Base-by-base conservation (phyloP, 192 early-diverging fungal species). In the Coemansia sp. region DNA sequence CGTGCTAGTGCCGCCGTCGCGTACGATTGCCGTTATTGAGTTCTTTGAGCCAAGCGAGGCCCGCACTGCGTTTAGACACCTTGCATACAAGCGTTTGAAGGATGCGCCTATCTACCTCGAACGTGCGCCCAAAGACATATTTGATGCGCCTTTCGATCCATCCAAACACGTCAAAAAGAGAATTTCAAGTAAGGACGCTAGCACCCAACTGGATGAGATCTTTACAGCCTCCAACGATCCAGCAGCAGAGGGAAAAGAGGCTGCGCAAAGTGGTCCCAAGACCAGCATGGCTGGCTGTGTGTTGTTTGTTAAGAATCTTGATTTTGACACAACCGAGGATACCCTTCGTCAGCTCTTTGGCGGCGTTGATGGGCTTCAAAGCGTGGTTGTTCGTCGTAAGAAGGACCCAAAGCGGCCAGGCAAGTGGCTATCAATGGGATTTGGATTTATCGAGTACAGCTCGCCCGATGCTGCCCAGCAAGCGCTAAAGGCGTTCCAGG, bases 251-350 rank as follows among this genome's bases (percentile, higher is more conserved):
- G 71, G 11, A 73, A 72, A 16, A 1, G 68, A 62, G 21, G 82
- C 66, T 19, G 47, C 72, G 15, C 65, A 42, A 37, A 58, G 76
- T 19, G 65, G 72, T 15, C 77, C 87, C 48, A 85, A 85, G 45
- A 85, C 86, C 47, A 15, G 22, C 8, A 73, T 87, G 40, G 78
- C 85, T 8, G 88, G 88, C 32, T 87, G 90, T 7, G 94, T 95
- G 12, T 76, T 99, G 63, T 99, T 98, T 86, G 88, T 99, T 72
- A 99, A 99, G 84, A 99, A 99, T 63, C 85, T 99, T 47, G 93
- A 85, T 79, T 99, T 98, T 78, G 83, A 88, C 64, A 99, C 95
- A 0, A 97, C 91, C 0, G 92, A 94, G 8, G 90, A 89, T 21
- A 87, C 78, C 4, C 79, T 99, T 43, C 85, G 78, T 16, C 84